Evolutionary conservation across 768 basidiomycete genomes (phyloP), one percentile per base, ranked within the genome.

Genomic region (Nidula microcarpa): DNA sequence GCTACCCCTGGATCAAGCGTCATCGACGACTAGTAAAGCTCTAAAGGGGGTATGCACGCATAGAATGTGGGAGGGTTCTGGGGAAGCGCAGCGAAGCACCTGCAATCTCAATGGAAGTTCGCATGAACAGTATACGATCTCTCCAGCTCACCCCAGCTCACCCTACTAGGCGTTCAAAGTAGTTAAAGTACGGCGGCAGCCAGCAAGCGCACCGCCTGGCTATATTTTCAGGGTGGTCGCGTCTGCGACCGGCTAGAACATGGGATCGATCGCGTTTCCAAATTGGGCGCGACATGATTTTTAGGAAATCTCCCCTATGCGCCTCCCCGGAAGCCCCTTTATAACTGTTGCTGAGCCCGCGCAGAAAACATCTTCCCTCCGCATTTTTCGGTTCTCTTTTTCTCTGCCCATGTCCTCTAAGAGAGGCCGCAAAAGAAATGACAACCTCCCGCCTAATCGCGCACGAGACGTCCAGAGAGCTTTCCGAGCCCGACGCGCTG

Each of bases 381-480:
- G 64, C 58, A 55, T 55, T 60, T 57, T 59, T 57, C 52, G 45
- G 43, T 55, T 56, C 58, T 62, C 64, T 60, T 56, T 63, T 62
- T 63, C 60, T 62, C 64, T 65, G 60, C 66, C 63, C 53, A 91
- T 89, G 87, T 91, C 89, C 61, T 91, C 89, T 57, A 93, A 91
- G 73, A 85, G 91, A 63, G 91, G 91, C 56, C 82, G 91, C 63
- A 92, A 92, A 64, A 77, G 90, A 66, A 87, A 89, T 68, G 86
- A 89, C 68, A 86, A 81, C 62, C 80, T 89, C 45, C 87, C 88
- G 54, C 87, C 87, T 4, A 88, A 88, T 62, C 83, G 91, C 57
- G 91, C 92, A 32, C 76, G 93, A 53, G 93, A 94, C 62, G 90
- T 94, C 14, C 92, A 95, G 66, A 74, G 92, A 63, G 92, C 91